A percentile compares a stretch with the other conserved stretches of the same genome.
Evolutionary conservation across 164 flowering plant species (phyloP).

Genomic region (Tetracentron sinense): DNA sequence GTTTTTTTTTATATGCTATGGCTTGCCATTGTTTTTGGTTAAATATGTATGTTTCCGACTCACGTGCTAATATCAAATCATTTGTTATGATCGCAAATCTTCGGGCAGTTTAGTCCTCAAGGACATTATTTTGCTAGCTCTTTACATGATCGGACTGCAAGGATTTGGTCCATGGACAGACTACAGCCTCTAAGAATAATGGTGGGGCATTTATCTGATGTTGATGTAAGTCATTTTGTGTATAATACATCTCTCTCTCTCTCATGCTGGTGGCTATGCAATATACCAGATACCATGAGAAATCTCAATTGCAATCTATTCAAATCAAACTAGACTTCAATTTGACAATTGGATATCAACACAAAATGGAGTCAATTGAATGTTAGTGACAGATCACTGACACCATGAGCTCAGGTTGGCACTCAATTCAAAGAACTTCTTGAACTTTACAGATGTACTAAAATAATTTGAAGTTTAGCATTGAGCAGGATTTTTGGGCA

Average conservation of each 20-base stretch:
- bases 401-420: not conserved
- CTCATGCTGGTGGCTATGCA: not conserved
- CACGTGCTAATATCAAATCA: not conserved
- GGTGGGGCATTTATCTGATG: constrained; percentile 99
- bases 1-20: too few species aligned
- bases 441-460: not conserved
- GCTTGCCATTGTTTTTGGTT: not conserved
- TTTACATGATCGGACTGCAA: constrained; percentile 97
- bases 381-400: too few species aligned
- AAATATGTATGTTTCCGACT: not conserved
- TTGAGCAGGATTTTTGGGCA: not conserved
- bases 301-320: not conserved
- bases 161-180: constrained; percentile 98
- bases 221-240: constrained; percentile 65
- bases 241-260: not conserved
- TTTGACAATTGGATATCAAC: not conserved
- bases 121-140: constrained; percentile 98
- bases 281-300: not conserved
- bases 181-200: constrained; percentile 87
- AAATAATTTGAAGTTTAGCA: not conserved
- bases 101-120: constrained; percentile 81
- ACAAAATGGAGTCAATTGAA: too few species aligned
- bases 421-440: not conserved
- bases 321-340: not conserved
- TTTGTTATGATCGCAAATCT: not conserved